Evolutionary conservation across 2,329 filamentous ascomycete species (phyloP).

Genomic region (Pestalotiopsis sp.): DNA sequence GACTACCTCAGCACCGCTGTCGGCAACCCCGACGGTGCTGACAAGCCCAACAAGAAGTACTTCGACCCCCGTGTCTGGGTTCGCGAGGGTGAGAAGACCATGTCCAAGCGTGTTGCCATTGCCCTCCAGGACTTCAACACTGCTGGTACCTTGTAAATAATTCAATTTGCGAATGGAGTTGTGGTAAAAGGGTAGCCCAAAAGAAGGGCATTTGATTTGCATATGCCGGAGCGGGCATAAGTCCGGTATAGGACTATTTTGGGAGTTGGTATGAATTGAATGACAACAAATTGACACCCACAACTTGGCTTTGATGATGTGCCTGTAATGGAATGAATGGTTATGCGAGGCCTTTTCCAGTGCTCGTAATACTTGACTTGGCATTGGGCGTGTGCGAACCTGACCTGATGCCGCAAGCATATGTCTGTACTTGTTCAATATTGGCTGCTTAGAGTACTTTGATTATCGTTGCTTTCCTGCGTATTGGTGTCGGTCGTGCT

Average conservation of each 20-base stretch:
- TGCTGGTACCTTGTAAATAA: constrained; percentile 72
- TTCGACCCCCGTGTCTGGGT: constrained; percentile 93
- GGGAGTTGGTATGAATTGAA: not conserved
- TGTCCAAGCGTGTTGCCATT: constrained; percentile 77
- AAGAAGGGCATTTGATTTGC: not conserved
- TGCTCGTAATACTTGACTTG: too few relatives aligned
- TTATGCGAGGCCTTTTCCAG: too few relatives aligned
- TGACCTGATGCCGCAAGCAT: too few relatives aligned
- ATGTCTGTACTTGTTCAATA: too few relatives aligned
- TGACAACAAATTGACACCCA: not conserved
- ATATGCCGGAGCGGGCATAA: not conserved
- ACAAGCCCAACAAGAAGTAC: constrained; percentile 99
- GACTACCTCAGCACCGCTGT: constrained; percentile 87
- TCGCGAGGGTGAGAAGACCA: constrained; percentile 95
- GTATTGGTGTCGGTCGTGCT: too few relatives aligned
- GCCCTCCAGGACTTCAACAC: constrained; percentile 93
- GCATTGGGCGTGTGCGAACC: too few relatives aligned
- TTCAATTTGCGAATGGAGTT: not conserved
- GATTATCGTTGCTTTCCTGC: too few relatives aligned
- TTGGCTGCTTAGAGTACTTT: too few relatives aligned
- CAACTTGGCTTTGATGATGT: not conserved
- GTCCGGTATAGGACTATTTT: not conserved
- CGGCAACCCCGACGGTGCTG: constrained; percentile 91
- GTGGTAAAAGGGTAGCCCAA: not conserved
- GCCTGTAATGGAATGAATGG: too few relatives aligned